Evolutionary conservation across 176 grass and related monocot genomes (phyloP).

Genomic region (Eragrostis nindensis): DNA sequence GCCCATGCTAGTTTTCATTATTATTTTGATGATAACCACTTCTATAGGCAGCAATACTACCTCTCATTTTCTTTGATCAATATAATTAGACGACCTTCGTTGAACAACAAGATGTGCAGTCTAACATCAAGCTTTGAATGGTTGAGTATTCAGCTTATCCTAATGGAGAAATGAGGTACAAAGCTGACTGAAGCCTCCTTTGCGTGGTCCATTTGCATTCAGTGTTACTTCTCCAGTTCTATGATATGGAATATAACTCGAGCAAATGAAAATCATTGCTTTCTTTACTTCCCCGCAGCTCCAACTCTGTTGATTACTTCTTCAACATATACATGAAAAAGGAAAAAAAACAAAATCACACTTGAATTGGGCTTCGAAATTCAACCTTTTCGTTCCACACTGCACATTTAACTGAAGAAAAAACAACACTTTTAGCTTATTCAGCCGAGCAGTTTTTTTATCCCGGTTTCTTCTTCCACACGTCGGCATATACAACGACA

Average conservation of each 20-base stretch:
- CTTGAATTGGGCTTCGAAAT: neutral
- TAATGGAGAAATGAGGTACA: neutral
- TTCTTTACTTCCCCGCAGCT: neutral
- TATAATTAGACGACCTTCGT: neutral
- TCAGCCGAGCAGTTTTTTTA: neutral
- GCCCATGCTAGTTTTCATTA: neutral
- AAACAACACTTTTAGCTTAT: neutral
- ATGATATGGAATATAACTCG: neutral
- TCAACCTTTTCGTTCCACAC: neutral
- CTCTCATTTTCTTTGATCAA: no score
- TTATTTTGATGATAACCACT: no score
- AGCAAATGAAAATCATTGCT: neutral
- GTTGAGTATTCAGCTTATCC: slow-evolving; percentile 20
- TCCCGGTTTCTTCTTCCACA: neutral
- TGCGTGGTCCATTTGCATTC: neutral
- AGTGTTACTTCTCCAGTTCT: neutral
- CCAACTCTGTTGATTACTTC: neutral
- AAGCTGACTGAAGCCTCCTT: neutral
- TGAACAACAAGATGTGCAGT: neutral
- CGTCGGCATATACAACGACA: neutral
- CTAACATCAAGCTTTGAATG: slow-evolving; percentile 7
- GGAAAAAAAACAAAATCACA: neutral
- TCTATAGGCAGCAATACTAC: no score
- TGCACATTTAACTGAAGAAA: neutral
- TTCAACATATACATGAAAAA: neutral